These are phyloP conservation scores for Trichoderma asperelloides DNA, from an alignment of 495 filamentous ascomycete genomes.

Conservation along the genomic window DNA sequence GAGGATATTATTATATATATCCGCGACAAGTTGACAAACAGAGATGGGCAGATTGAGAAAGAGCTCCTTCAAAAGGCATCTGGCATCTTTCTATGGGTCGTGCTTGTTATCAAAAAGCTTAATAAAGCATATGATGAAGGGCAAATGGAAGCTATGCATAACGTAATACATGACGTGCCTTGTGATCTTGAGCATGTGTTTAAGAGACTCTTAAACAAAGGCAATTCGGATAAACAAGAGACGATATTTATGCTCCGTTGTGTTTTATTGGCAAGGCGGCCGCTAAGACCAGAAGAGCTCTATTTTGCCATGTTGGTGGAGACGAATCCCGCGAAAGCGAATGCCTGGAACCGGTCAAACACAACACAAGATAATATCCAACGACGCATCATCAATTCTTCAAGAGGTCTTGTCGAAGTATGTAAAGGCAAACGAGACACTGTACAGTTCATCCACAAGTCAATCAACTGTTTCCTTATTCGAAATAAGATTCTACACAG, in stretches of 20 bases:
- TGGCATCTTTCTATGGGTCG: slow-evolving; percentile 28
- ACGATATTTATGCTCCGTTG: slow-evolving; percentile 13
- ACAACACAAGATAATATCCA: slow-evolving; percentile 9
- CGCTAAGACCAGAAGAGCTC: slow-evolving; percentile 12
- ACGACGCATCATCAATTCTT: slow-evolving; percentile 16
- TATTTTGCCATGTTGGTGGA: slow-evolving; percentile 5
- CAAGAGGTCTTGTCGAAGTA: slow-evolving; percentile 15
- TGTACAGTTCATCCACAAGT: slow-evolving; percentile 19
- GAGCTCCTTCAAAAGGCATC: slow-evolving; percentile 9
- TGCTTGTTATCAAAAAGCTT: slow-evolving; percentile 24
- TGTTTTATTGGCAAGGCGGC: slow-evolving; percentile 10
- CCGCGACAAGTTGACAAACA: neutral
- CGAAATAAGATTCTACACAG: slow-evolving; percentile 11
- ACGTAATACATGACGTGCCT: slow-evolving; percentile 6
- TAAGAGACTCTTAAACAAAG: neutral
- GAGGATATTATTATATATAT: slow-evolving; percentile 12
- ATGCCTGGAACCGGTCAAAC: neutral
- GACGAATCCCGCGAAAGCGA: neutral
- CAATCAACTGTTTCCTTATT: slow-evolving; percentile 16
- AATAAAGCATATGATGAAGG: slow-evolving; percentile 25
- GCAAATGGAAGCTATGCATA: slow-evolving; percentile 9
- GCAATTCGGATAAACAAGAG: slow-evolving; percentile 7
- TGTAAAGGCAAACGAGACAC: neutral
- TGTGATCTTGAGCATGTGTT: slow-evolving; percentile 10
- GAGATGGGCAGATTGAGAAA: neutral